Percentiles rank a stretch among this genome's conserved stretches.
These are phyloP conservation scores for Pythium scleroteichum DNA, from an alignment of 352 stramenopile species.

Conservation along the genomic window DNA sequence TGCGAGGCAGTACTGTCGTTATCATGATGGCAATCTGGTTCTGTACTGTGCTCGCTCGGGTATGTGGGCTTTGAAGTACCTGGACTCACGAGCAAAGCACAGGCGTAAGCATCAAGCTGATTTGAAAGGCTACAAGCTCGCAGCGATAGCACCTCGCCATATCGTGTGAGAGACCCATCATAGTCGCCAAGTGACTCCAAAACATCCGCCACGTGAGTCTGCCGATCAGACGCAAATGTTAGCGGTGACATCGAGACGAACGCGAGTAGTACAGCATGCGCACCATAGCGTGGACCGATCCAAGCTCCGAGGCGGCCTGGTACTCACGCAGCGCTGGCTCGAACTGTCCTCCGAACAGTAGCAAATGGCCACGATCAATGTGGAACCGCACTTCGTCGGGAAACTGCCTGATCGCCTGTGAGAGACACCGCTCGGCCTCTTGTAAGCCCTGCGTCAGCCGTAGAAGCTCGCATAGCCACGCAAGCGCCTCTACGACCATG, in stretches of 20 bases:
- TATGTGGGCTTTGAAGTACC: constrained; percentile 6
- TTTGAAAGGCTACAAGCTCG: not conserved
- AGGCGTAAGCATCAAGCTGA: accelerated
- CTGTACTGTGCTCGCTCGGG: constrained; percentile 1
- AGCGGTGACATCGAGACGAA: not conserved
- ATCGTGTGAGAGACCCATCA: constrained; percentile 50
- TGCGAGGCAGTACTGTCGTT: constrained; percentile 61
- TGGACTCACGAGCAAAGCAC: not conserved
- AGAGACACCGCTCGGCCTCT: constrained; percentile 54
- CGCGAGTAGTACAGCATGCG: not conserved
- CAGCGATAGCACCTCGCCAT: constrained; percentile 38
- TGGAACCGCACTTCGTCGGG: constrained; percentile 54
- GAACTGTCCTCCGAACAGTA: constrained; percentile 53
- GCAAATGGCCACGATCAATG: constrained; percentile 60
- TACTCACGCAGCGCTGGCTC: constrained; percentile 61
- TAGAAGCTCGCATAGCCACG: constrained; percentile 55
- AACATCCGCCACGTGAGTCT: constrained; percentile 59
- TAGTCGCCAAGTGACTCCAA: constrained; percentile 63
- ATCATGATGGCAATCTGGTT: constrained; percentile 45
- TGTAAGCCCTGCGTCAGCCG: constrained; percentile 47
- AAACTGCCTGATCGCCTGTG: constrained; percentile 48
- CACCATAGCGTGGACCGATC: constrained; percentile 53
- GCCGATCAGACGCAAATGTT: too few species aligned
- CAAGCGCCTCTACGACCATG: constrained; percentile 38
- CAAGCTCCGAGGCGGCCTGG: constrained; percentile 41